Base-by-base conservation (phyloP, 352 stramenopile species). In the Pelagophyceae sp. region DNA sequence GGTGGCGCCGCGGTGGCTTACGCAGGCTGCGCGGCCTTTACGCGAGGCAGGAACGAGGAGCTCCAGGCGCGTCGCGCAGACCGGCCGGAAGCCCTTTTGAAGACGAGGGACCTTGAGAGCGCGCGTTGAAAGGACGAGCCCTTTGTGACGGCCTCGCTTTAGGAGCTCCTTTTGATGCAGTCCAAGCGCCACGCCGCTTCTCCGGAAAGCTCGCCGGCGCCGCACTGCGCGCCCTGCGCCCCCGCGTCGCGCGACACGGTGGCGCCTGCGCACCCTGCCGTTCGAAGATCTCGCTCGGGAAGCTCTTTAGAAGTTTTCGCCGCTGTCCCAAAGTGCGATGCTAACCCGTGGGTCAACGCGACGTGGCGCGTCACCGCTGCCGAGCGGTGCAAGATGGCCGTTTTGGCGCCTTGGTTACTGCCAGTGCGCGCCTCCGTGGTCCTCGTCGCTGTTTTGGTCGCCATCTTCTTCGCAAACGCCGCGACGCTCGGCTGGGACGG, bases 341-440 rank as follows among this genome's bases (percentile, higher is more conserved):
- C 25, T 27, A 74, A 74, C 38, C 67, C 67, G 1, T 74, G 67
- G 67, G 67, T 74, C 35, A 74, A 74, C 67, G 67, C 67, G 37
- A 74, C 67, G 35, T 74, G 67, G 67, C 67, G 67, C 15, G 67
- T 74, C 15, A 74, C 67, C 19, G 38, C 35, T 1, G 33, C 67
- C 0, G 67, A 74, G 38, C 67, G 67, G 15, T 19, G 29, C 17
- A 74, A 74, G 67, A 74, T 74, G 38, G 38, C 35, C 11, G 0
- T 74, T 1, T 11, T 50, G 11, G 67, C 67, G 35, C 67, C 67
- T 2, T 58, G 33, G 35, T 0, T 74, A 1, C 23, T 74, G 2
- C 67, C 67, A 0, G 67, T 37, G 35, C 67, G 67, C 2, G 33
- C 58, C 5, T 5, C 23, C 5, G 17, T 74, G 3, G 2, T 74